Conservation (phyloP, 371 early-diverging fungal genomes). For the Mucor racemosus region DNA sequence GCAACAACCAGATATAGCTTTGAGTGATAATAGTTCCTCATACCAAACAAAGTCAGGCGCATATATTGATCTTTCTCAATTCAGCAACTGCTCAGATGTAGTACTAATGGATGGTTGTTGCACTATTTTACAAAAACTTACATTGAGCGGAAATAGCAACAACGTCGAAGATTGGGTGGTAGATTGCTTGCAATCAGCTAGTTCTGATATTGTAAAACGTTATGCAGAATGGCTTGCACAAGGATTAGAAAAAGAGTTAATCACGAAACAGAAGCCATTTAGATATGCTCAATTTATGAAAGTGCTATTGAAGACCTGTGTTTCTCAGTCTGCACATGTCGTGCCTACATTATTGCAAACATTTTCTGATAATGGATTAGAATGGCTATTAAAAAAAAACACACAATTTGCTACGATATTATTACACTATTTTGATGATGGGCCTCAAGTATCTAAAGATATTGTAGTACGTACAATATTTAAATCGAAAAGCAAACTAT, state of each 20-base stretch:
- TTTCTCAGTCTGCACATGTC: constrained; percentile 11
- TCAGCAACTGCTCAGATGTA: constrained; percentile 16
- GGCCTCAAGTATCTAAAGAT: constrained; percentile 33
- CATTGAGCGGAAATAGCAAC: constrained; percentile 3
- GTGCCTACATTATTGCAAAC: constrained; percentile 30
- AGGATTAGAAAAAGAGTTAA: constrained; percentile 15
- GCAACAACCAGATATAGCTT: neutral
- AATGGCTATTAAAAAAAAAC: constrained; percentile 24
- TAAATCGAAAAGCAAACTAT: constrained; percentile 27
- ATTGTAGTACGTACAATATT: constrained; percentile 26
- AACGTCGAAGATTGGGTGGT: constrained; percentile 21
- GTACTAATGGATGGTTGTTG: constrained; percentile 30
- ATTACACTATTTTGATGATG: constrained; percentile 36
- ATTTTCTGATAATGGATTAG: constrained; percentile 12
- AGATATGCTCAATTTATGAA: constrained; percentile 6
- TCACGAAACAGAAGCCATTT: neutral
- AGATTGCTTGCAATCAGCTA: constrained; percentile 28
- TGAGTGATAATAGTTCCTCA: neutral
- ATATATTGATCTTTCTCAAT: constrained; percentile 28
- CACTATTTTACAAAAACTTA: constrained; percentile 24
- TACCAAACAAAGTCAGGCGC: constrained; percentile 41
- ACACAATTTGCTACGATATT: constrained; percentile 11
- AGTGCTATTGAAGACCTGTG: constrained; percentile 7
- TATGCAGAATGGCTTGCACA: constrained; percentile 35
- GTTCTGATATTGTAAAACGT: constrained; percentile 23